A percentile compares a stretch with the other conserved stretches of the same genome.
These are phyloP conservation scores for Pythium scleroteichum DNA, from an alignment of 352 stramenopile species.

Conservation along the genomic window DNA sequence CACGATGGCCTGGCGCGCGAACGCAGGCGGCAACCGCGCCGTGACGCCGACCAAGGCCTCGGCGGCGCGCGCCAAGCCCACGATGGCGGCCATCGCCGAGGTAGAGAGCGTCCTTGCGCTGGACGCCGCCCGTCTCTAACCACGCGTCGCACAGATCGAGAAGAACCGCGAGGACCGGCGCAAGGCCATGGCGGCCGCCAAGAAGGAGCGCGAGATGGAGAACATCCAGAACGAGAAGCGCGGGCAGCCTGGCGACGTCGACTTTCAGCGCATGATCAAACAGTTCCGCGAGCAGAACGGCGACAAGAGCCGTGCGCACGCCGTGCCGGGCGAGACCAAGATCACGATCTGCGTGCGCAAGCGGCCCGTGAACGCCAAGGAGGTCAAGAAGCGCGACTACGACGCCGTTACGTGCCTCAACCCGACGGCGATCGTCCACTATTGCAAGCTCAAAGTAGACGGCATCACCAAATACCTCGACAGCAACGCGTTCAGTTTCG, in stretches of 20 bases:
- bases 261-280: conserved; percentile 92
- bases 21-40: conserved; percentile 23
- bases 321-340: conserved; percentile 63
- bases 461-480: conserved; percentile 99
- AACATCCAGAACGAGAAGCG: conserved; percentile 79
- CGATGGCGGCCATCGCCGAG: conserved; percentile 68
- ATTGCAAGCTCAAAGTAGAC: conserved; percentile 97
- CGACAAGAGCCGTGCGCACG: conserved; percentile 52
- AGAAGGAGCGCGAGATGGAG: conserved; percentile 83
- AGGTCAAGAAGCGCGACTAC: conserved; percentile 93
- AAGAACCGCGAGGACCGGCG: conserved; percentile 84
- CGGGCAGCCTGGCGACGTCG: conserved; percentile 85
- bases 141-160: conserved; percentile 59
- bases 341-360: conserved; percentile 98
- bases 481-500: conserved; percentile 94
- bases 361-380: conserved; percentile 91
- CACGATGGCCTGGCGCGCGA: conserved; percentile 38
- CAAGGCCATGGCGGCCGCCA: conserved; percentile 82
- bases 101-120: conserved; percentile 8
- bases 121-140: not conserved
- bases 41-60: conserved; percentile 28
- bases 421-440: conserved; percentile 94
- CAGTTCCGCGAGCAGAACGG: conserved; percentile 79
- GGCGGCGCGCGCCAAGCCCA: conserved; percentile 44
- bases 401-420: conserved; percentile 96